These are phyloP conservation scores for Coemansia sp. DNA, from an alignment of 192 early-diverging fungal species.

Conservation along the genomic window DNA sequence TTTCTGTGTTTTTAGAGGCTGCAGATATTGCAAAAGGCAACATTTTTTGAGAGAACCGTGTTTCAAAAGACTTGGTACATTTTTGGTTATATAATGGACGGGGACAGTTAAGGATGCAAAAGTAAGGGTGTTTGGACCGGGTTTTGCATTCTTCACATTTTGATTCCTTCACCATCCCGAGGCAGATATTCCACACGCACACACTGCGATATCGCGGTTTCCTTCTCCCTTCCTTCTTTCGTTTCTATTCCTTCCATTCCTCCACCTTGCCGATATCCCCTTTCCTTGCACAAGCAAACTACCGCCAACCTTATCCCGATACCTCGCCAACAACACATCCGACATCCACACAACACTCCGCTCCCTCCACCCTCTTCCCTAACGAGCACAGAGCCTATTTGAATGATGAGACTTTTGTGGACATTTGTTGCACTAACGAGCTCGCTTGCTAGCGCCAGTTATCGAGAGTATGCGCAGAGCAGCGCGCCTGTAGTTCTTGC, in stretches of 20 bases:
- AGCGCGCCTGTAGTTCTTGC: conserved; percentile 13
- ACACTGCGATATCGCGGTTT: neutral
- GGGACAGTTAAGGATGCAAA: neutral
- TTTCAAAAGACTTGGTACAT: neutral
- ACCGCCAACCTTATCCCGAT: neutral
- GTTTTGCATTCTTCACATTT: conserved; percentile 2
- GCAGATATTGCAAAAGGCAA: too few relatives aligned
- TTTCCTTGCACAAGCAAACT: conserved; percentile 1
- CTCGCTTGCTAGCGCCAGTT: conserved; percentile 27
- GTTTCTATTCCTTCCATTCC: neutral
- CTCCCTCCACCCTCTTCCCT: too few relatives aligned
- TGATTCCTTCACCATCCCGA: neutral
- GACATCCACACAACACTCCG: neutral
- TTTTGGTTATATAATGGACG: conserved; percentile 1
- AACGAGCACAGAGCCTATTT: too few relatives aligned
- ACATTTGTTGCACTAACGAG: conserved; percentile 38
- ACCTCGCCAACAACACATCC: neutral
- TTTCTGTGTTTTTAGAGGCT: neutral
- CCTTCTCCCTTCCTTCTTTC: neutral
- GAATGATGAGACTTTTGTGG: conserved; percentile 39
- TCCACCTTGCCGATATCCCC: too few relatives aligned
- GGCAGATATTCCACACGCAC: neutral
- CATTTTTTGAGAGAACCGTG: neutral
- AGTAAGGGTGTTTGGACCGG: neutral
- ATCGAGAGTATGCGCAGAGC: conserved; percentile 28